Base-by-base conservation (phyloP, 495 filamentous ascomycete species). In the Hypoxylon fragiforme region DNA sequence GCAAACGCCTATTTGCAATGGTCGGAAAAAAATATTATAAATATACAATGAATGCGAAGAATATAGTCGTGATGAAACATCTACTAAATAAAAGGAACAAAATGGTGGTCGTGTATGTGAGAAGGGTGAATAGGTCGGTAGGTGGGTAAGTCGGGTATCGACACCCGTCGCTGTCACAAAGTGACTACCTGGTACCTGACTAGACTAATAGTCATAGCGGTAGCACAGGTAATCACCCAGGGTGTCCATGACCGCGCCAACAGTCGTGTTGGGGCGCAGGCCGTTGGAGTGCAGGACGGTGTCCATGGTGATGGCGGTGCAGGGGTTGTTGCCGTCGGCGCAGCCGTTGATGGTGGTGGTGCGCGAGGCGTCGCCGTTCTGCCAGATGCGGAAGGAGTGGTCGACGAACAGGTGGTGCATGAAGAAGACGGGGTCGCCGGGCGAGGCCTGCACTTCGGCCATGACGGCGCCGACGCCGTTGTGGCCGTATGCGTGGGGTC, bases 361-460 rank as follows among this genome's bases (percentile, higher is more conserved):
- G 12, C 65, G 65, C 38, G 62, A 51, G 1, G 68, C 50, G 46
- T 73, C 57, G 49, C 59, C 57, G 56, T 70, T 73, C 61, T 76
- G 71, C 70, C 67, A 75, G 13, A 70, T 61, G 7, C 71, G 64
- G 65, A 63, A 68, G 7, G 54, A 57, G 50, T 65, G 65, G 59
- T 77, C 73, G 45, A 77, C 53, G 44, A 72, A 73, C 3, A 66
- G 50, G 41, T 77, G 73, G 60, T 77, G 73, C 51, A 75, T 58
- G 45, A 65, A 74, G 54, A 75, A 75, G 38, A 69, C 49, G 4
- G 73, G 73, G 42, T 75, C 73, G n/a, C 65, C 66, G 21, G 72
- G 70, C 8, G 70, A 70, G 1, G 60, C 45, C 38, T 62, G 58
- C 0, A 73, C 55, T 18, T 73, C 69, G 11, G 67, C 60, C 64